phyloP scores from a whole-genome alignment of 352 stramenopile species.

The Globisporangium takayamanum region DNA sequence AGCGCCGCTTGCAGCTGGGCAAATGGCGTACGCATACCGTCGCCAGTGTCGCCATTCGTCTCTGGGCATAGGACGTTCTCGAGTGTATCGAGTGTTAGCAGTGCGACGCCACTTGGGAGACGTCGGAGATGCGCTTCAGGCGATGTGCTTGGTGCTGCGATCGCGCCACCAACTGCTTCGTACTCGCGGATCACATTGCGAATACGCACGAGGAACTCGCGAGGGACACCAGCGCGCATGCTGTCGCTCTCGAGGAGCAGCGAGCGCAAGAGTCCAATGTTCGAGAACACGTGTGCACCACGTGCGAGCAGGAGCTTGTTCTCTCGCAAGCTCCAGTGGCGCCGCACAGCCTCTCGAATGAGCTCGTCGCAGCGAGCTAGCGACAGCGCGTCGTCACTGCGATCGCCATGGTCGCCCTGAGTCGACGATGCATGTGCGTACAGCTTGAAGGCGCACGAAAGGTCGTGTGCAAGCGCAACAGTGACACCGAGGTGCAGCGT shows the following conservation, averaged over 20 bases:
- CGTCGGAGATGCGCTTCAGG: constrained; percentile 23
- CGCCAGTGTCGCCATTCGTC: neutral
- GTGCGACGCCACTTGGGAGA: constrained; percentile 15
- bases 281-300: constrained; percentile 37
- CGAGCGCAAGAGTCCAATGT: constrained; percentile 28
- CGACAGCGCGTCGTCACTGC: neutral
- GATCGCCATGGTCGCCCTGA: neutral
- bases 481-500: constrained; percentile 32
- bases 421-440: neutral
- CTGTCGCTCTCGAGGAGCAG: constrained; percentile 22
- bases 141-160: constrained; percentile 2
- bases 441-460: constrained; percentile 17
- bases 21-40: constrained; percentile 10
- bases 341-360: constrained; percentile 32
- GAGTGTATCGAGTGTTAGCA: constrained; percentile 40
- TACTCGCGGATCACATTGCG: constrained; percentile 32
- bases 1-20: constrained; percentile 23
- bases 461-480: constrained; percentile 26
- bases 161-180: constrained; percentile 24
- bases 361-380: constrained; percentile 8
- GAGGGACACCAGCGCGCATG: constrained; percentile 17
- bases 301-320: constrained; percentile 26
- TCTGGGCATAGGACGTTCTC: constrained; percentile 17
- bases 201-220: constrained; percentile 24
- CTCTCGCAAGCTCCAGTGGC: constrained; percentile 32